Base-by-base conservation (phyloP, 352 stramenopile species). In the Pythium pyrilobum region DNA sequence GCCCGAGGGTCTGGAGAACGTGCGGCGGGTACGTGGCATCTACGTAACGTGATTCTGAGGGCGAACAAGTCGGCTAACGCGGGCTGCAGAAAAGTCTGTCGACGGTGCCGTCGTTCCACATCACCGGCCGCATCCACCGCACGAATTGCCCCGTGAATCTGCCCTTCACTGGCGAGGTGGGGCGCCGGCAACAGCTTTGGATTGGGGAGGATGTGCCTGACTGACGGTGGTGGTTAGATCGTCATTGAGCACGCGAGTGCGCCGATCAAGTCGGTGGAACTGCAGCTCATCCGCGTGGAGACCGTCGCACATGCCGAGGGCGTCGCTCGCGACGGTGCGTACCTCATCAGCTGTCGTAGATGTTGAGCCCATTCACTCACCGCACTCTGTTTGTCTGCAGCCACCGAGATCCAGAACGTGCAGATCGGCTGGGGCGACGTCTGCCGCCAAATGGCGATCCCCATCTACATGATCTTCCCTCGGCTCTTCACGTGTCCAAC, bases 381-480 rank as follows among this genome's bases (percentile, higher is more conserved):
- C 2, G 9, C 3, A 15, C 8, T 36, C 16, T 47, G 23, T 31
- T 37, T 37, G 24, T 42, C 16, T 27, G 44, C 41, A 93, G 87
- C 90, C 20, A 97, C 92, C 4, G 92, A 98, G 69, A 96, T 98
- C 52, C 90, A 97, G 52, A 97, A 95, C 66, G 83, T 97, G 25
- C 90, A 98, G 59, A 94, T 98, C 50, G 92, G 85, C 20, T 92
- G 87, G 67, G 92, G 92, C 5, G 88, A 97, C 42, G 81, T 96
- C 12, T 93, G 80, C 45, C 73, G 84, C 7, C 77, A 93, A 70
- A 74, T 98, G 42, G 69, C 76, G 23, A 96, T 98, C 41, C 92
- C 92, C 6, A 95, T 98, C 55, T 96, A 97, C 77, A 97, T 97
- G 87, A 91, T 97, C 48, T 95, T 98, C 42, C 92, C 92, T 0